Conservation (phyloP, 176 grass and related monocot genomes). For the Cocos nucifera region DNA sequence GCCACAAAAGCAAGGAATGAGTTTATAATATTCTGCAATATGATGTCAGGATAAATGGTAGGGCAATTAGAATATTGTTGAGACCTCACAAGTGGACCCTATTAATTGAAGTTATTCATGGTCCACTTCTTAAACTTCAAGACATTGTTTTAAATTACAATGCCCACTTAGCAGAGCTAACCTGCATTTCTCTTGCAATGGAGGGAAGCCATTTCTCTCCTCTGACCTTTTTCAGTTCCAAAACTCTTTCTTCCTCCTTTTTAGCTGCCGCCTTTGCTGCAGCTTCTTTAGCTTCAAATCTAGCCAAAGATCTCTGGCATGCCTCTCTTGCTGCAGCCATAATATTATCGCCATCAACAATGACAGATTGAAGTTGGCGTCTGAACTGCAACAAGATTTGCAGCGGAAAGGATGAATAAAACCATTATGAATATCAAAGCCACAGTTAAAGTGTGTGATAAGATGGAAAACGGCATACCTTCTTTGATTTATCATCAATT, state of each 20-base stretch:
- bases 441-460: background rate
- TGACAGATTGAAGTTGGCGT: slow-evolving; percentile 49
- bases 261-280: slow-evolving; percentile 50
- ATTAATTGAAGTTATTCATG: too few species aligned
- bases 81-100: too few species aligned
- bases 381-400: slow-evolving; percentile 57
- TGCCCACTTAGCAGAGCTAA: slow-evolving; percentile 7
- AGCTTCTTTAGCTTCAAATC: slow-evolving; percentile 65
- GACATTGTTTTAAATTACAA: too few species aligned
- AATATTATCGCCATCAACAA: slow-evolving; percentile 57
- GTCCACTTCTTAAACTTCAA: too few species aligned
- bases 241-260: slow-evolving; percentile 79
- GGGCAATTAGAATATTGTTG: too few species aligned
- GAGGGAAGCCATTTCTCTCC: slow-evolving; percentile 99
- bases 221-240: slow-evolving; percentile 57
- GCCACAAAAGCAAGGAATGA: too few species aligned
- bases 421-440: background rate
- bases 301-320: slow-evolving; percentile 52
- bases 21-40: too few species aligned
- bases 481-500: slow-evolving; percentile 79
- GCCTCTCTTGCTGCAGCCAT: slow-evolving; percentile 53
- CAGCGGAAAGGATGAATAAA: slow-evolving; percentile 2
- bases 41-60: too few species aligned
- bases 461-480: slow-evolving; percentile 34
- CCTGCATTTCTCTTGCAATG: slow-evolving; percentile 71